Percentiles rank a stretch among this genome's conserved stretches.
These are phyloP conservation scores for Hortaea sp. DNA, from an alignment of 2,329 filamentous ascomycete species.

Conservation along the genomic window DNA sequence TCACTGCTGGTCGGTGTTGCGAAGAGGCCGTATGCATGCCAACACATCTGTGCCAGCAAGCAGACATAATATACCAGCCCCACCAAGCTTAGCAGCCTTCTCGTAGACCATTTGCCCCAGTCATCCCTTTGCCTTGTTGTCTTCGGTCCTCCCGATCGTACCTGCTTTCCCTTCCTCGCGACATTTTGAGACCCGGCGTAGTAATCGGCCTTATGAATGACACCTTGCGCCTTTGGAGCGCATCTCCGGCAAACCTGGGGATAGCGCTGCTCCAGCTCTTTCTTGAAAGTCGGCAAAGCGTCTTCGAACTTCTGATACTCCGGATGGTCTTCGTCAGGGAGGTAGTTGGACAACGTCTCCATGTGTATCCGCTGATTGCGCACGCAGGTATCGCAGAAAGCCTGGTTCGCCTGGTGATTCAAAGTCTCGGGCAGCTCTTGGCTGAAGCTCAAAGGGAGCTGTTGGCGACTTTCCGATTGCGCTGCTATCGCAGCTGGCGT, in stretches of 20 bases:
- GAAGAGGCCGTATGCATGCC: conserved; percentile 19
- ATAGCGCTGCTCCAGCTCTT: conserved; percentile 68
- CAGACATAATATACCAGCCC: conserved; percentile 12
- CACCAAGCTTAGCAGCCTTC: conserved; percentile 13
- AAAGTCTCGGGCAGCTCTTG: conserved; percentile 15
- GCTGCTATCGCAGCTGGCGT: conserved; percentile 52
- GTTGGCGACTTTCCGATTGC: conserved; percentile 4
- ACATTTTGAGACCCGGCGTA: conserved; percentile 21
- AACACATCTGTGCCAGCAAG: conserved; percentile 17
- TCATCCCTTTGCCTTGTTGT: conserved; percentile 39
- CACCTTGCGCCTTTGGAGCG: conserved; percentile 56
- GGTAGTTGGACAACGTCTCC: conserved; percentile 67
- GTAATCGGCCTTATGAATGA: conserved; percentile 23
- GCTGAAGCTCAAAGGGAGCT: conserved; percentile 20
- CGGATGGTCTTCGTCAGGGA: conserved; percentile 55
- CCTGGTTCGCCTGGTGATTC: conserved; percentile 30
- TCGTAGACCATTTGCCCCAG: conserved; percentile 25
- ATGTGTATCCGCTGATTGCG: conserved; percentile 82
- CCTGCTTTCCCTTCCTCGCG: conserved; percentile 62
- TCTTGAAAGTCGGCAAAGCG: conserved; percentile 59
- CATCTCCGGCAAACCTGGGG: conserved; percentile 81
- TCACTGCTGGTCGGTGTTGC: neutral
- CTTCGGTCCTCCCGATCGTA: conserved; percentile 27
- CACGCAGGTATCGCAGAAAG: conserved; percentile 68
- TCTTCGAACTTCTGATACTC: conserved; percentile 59